Evolutionary conservation across 345 rosid species (phyloP), one percentile per base, ranked within the genome.

Genomic region (Citrus sinensis): DNA sequence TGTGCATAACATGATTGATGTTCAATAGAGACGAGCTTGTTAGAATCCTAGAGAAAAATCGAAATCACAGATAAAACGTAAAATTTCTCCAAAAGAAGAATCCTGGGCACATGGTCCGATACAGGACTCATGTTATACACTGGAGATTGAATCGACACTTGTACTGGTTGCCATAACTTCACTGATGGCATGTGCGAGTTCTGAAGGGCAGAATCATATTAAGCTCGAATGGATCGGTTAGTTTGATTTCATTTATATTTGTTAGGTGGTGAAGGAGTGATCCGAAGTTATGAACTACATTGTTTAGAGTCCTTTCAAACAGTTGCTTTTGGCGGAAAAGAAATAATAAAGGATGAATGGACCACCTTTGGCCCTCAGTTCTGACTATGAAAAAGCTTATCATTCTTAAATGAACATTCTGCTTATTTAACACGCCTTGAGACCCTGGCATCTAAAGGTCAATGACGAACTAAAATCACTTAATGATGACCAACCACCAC

Each of bases 401-500:
- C 58, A 54, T 54, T 54, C 51, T 46, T 46, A 13, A 54, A 17
- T 5, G 58, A 54, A 54, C 58, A 4, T 54, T 17, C 58, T 54
- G 58, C 58, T 17, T n/a, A 19, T 67, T 37, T 67, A 40, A 14
- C 56, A 11, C 27, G 58, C 25, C 19, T 24, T 16, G n/a, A 60
- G 46, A 30, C 78, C 60, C 10, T 30, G 20, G 3, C 42, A 20
- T 25, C 35, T 24, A 3, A 62, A 20, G 29, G 78, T 75, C 78
- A 30, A 22, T 35, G 34, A 25, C 67, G 8, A 67, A 61, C 58
- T n/a, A 14, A 30, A 70, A 49, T 27, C 39, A 7, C 74, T 49
- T 70, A 22, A 61, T 61, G 54, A 77, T 77, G 74, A 73, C 83
- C 69, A 55, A n/a, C 67, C 46, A 73, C 60, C 46, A 20, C 65